Evolutionary conservation across 345 rosid species (phyloP).

Genomic region (Salix exigua): DNA sequence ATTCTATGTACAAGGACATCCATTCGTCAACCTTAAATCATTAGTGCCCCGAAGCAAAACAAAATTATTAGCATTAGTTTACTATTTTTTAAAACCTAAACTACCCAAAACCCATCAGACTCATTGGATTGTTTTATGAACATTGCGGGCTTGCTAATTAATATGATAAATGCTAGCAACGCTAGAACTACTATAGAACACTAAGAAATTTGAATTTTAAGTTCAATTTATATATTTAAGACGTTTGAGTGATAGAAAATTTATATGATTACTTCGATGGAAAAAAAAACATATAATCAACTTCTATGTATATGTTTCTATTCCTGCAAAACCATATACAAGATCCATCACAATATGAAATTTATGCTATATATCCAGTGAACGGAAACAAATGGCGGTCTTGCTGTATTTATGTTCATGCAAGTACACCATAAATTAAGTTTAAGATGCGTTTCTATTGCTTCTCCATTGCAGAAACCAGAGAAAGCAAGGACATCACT

Average conservation of each 20-base stretch:
- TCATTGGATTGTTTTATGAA: constrained; percentile 5
- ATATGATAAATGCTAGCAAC: not conserved
- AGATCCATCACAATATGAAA: not conserved
- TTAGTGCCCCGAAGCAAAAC: not conserved
- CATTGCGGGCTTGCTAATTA: not conserved
- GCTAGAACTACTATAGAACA: no score
- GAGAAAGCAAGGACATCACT: constrained; percentile 44
- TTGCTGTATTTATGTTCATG: not conserved
- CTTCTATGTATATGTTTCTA: not conserved
- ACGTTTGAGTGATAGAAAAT: no score
- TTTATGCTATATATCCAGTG: not conserved
- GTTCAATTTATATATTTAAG: no score
- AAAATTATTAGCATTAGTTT: not conserved
- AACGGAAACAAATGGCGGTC: not conserved
- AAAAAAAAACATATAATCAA: no score
- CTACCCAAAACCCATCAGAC: not conserved
- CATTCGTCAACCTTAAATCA: constrained; percentile 21
- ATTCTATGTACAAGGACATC: not conserved
- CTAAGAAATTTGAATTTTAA: no score
- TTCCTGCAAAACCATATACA: no score
- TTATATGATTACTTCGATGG: not conserved
- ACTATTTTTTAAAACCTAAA: not conserved
- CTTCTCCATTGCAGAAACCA: constrained; percentile 41
- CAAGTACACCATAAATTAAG: not conserved
- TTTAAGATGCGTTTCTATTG: not conserved